phyloP scores from a whole-genome alignment of 2,329 filamentous ascomycete genomes.

The Ceratocystis alfenasii region DNA sequence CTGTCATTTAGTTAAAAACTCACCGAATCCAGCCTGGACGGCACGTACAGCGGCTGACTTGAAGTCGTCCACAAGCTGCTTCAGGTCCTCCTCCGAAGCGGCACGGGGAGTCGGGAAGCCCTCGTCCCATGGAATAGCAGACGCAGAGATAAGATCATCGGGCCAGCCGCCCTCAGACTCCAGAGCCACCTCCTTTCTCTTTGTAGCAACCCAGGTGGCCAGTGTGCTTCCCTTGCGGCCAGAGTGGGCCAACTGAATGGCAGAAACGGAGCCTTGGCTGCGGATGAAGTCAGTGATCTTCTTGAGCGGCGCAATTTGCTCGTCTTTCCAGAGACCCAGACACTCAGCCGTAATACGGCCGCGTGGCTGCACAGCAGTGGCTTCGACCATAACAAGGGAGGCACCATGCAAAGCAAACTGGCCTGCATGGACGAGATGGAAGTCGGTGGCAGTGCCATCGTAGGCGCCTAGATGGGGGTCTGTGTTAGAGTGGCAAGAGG shows the following conservation, averaged over 20 bases:
- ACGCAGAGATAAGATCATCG: slow-evolving; percentile 41
- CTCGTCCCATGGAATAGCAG: slow-evolving; percentile 46
- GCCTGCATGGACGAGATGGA: slow-evolving; percentile 72
- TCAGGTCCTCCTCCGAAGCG: slow-evolving; percentile 58
- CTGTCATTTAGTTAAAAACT: background rate
- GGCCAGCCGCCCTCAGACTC: slow-evolving; percentile 46
- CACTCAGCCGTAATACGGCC: slow-evolving; percentile 77
- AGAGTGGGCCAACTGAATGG: slow-evolving; percentile 71
- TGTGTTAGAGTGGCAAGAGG: background rate
- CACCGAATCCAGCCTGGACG: slow-evolving; percentile 50
- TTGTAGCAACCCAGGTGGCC: slow-evolving; percentile 49
- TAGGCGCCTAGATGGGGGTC: slow-evolving; percentile 35
- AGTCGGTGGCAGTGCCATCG: slow-evolving; percentile 61
- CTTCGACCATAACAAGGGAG: slow-evolving; percentile 63
- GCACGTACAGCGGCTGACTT: slow-evolving; percentile 47
- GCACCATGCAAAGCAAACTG: slow-evolving; percentile 66
- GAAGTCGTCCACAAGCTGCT: slow-evolving; percentile 50
- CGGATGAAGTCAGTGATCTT: slow-evolving; percentile 68
- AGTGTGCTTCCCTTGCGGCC: slow-evolving; percentile 55
- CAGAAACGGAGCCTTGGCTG: slow-evolving; percentile 62
- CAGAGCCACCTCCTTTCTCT: slow-evolving; percentile 41
- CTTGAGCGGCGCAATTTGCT: slow-evolving; percentile 60
- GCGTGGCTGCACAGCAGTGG: slow-evolving; percentile 60
- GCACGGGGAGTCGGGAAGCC: slow-evolving; percentile 51
- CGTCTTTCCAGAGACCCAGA: slow-evolving; percentile 70